A percentile compares a stretch with the other conserved stretches of the same genome.
These are phyloP conservation scores for Albatrellus ellisii DNA, from an alignment of 768 basidiomycete genomes.

Conservation along the genomic window DNA sequence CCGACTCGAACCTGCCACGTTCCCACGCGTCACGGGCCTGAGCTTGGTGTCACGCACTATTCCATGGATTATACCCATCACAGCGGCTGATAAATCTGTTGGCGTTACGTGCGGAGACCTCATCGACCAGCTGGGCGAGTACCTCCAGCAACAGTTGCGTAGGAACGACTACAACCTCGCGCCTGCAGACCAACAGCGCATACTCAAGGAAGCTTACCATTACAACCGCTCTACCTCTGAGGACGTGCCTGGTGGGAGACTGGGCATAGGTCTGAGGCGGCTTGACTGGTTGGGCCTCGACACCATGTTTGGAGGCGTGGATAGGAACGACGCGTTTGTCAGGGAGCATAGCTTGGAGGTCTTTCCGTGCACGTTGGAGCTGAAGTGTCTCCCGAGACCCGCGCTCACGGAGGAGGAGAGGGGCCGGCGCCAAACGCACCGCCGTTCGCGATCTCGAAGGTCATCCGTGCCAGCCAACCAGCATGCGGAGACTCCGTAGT, in stretches of 20 bases:
- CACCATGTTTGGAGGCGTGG: slow-evolving; percentile 53
- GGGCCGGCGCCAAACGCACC: too few relatives aligned
- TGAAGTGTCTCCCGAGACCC: slow-evolving; percentile 36
- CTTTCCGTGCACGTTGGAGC: slow-evolving; percentile 46
- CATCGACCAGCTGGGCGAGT: slow-evolving; percentile 37
- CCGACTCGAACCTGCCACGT: slow-evolving; percentile 50
- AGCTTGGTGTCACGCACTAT: slow-evolving; percentile 38
- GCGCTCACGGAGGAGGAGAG: slow-evolving; percentile 37
- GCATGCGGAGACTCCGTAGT: too few relatives aligned
- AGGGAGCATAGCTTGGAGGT: slow-evolving; percentile 28
- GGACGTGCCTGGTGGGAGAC: slow-evolving; percentile 56
- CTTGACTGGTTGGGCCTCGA: slow-evolving; percentile 52
- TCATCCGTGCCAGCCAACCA: too few relatives aligned
- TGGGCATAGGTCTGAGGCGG: slow-evolving; percentile 49
- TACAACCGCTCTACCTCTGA: slow-evolving; percentile 51
- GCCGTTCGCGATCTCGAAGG: too few relatives aligned
- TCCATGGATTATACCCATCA: slow-evolving; percentile 42
- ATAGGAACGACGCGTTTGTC: slow-evolving; percentile 29
- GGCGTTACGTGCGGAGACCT: slow-evolving; percentile 62
- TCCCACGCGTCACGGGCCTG: slow-evolving; percentile 41
- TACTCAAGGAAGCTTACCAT: slow-evolving; percentile 39
- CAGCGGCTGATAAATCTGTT: slow-evolving; percentile 27
- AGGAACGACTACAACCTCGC: slow-evolving; percentile 40
- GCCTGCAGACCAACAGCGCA: slow-evolving; percentile 22
- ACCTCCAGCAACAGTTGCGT: slow-evolving; percentile 36